Conservation (phyloP, 2,329 filamentous ascomycete genomes). For the Periconia sp. region DNA sequence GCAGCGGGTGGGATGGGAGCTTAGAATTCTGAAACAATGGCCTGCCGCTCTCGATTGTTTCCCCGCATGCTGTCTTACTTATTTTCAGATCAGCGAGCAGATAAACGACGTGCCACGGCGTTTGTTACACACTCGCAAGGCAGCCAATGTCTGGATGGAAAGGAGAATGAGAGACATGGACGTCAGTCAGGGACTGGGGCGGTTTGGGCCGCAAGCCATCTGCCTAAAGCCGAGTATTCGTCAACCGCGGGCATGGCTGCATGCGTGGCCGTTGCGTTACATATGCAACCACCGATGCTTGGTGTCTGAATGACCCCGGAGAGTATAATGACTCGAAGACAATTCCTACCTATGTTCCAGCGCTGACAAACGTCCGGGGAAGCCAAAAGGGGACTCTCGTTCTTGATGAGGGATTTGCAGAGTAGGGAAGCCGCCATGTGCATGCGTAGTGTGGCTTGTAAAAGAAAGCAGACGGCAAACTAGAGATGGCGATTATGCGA, state of each 20-base stretch:
- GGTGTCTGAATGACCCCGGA: no score
- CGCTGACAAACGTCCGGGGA: no score
- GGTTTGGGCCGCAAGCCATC: slow-evolving; percentile 7
- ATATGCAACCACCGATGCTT: slow-evolving; percentile 9
- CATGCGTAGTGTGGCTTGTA: no score
- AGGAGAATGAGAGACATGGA: background rate
- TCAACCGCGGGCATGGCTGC: slow-evolving; percentile 5
- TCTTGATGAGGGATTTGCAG: no score
- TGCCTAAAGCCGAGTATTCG: slow-evolving; percentile 1
- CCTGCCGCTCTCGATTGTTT: slow-evolving; percentile 22
- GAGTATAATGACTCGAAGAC: no score
- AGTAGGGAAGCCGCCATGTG: no score
- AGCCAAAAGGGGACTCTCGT: no score
- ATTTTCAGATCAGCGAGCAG: slow-evolving; percentile 35
- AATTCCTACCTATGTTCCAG: no score
- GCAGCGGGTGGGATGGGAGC: slow-evolving; percentile 14
- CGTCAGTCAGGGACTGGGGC: slow-evolving; percentile 1
- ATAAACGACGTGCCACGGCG: slow-evolving; percentile 32
- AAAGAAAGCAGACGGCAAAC: slow-evolving; percentile 1
- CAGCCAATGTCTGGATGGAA: slow-evolving; percentile 5
- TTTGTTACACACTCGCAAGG: no score
- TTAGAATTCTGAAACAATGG: slow-evolving; percentile 24
- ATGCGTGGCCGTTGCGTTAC: slow-evolving; percentile 26
- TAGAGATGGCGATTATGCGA: slow-evolving; percentile 2
- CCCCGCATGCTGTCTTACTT: slow-evolving; percentile 36